Base-by-base conservation (phyloP, 164 flowering plant genomes). In the Echeveria elegans region DNA sequence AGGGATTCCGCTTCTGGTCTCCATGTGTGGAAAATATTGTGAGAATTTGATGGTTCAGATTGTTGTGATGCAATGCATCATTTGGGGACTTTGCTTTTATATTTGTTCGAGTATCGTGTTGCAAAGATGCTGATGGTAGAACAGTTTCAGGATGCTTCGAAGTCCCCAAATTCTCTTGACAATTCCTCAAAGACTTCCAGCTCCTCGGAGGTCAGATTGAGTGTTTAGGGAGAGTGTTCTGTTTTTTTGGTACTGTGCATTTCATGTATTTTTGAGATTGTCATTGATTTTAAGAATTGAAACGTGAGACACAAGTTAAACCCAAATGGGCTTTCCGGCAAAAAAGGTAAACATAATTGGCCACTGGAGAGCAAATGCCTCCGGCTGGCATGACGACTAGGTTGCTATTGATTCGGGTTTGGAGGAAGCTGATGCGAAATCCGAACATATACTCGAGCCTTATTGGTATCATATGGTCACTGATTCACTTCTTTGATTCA, bases 201-300 rank as follows among this genome's bases (percentile, higher is more conserved):
- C 45, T 43, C 47, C 3, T 16, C 82, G 28, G 98, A 90, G 79
- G 90, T 93, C 74, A 71, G 96, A 81, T 84, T 88, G 93, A 66
- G 86, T 60, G 96, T 90, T 40, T 16, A 86, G 48, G 58, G 79
- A 18, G n/a, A 5, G 7, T 4, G 53, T 23, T 34, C 29, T 52
- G 58, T 52, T 23, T 23, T 5, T 12, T 43, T 43, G 47, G 47
- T 47, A 6, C 4, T 48, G 7, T 48, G 19, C 53, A 0, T n/a
- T 48, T 19, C 28, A 1, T 23, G 11, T 23, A 18, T 45, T 14
- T 14, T 16, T 45, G 50, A 18, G 16, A 16, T 34, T 34, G 37
- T 34, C 36, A 32, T 65, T 75, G 11, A 2, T 31, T 19, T 66
- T 31, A 24, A 19, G 47, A 30, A 48, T 6, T 66, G 29, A 31